Base-by-base conservation (phyloP, 192 early-diverging fungal species). In the Backusella tuberculispora region DNA sequence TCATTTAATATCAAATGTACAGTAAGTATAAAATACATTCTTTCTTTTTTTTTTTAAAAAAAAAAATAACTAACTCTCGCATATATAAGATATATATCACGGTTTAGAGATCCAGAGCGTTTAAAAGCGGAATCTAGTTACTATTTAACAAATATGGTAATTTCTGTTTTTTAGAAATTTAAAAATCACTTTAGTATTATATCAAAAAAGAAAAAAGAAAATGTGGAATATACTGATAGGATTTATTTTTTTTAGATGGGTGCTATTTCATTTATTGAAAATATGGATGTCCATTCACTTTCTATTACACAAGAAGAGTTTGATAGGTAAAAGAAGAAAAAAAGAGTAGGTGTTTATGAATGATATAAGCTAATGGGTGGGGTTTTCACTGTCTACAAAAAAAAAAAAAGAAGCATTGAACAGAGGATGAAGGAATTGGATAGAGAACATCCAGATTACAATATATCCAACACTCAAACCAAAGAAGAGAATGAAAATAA, bases 271-370 rank as follows among this genome's bases (percentile, higher is more conserved):
- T 95, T 95, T 71, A 91, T 95, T 56, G 93, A 95, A 69, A 85
- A 88, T 4, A 85, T 95, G 83, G 92, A 95, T 70, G 91, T 86
- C 0, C 90, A 88, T 24, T 92, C 90, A 38, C 71, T 95, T 71
- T 92, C 93, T 0, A 91, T 95, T 43, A 81, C 87, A 42, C 82
- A 89, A 74, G 90, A 92, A 73, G 92, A 93, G 63, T 95, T 93
- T 84, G 91, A 93, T 63, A 47, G 68, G 75, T 85, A 84, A 68
- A 21, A 42, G 41, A 42, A 19, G n/a, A n/a, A n/a, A n/a, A 34
- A 34, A 34, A 34, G 29, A 2, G 29, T 34, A 1, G 29, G 29
- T 34, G 2, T 34, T 34, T 34, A 34, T 34, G 29, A 34, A 34
- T 34, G 29, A 34, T 34, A 34, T 34, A 34, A 34, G 29, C 29